Evolutionary conservation across 2,329 filamentous ascomycete genomes (phyloP).

Genomic region (Conoideocrella luteorostrata): DNA sequence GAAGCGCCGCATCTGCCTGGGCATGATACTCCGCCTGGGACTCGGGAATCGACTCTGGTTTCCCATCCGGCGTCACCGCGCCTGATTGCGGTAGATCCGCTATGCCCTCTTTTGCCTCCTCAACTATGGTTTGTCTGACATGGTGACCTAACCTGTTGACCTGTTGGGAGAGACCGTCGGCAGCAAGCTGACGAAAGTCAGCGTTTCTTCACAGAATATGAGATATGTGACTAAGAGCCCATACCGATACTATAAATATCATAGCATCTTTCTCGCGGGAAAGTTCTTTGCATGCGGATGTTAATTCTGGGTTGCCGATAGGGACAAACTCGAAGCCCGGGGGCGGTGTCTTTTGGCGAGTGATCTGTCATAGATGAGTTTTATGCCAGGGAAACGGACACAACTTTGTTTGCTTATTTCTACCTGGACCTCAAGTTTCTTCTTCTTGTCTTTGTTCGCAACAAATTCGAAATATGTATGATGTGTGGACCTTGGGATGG

Average conservation of each 20-base stretch:
- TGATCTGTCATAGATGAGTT: constrained; percentile 39
- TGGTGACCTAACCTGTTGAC: constrained; percentile 56
- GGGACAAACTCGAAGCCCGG: constrained; percentile 59
- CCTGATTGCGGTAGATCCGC: constrained; percentile 19
- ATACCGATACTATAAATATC: constrained; percentile 61
- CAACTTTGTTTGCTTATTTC: constrained; percentile 15
- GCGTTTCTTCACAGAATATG: neutral
- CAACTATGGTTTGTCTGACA: constrained; percentile 52
- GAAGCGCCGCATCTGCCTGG: constrained; percentile 55
- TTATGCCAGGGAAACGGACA: constrained; percentile 12
- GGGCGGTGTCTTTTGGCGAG: constrained; percentile 43
- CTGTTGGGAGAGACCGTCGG: constrained; percentile 41
- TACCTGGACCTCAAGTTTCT: constrained; percentile 59
- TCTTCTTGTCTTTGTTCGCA: constrained; percentile 58
- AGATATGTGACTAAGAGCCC: neutral
- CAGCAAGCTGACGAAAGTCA: constrained; percentile 14
- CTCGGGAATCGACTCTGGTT: constrained; percentile 53
- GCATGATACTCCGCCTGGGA: constrained; percentile 53
- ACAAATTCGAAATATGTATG: constrained; percentile 58
- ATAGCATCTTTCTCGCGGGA: constrained; percentile 56
- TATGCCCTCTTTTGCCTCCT: constrained; percentile 39
- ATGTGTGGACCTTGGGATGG: constrained; percentile 45
- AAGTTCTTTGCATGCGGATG: constrained; percentile 56
- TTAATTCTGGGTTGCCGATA: constrained; percentile 55
- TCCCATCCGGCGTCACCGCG: constrained; percentile 18